Conservation (phyloP, 2,329 filamentous ascomycete species). For the Reticulascus tulasneorum region DNA sequence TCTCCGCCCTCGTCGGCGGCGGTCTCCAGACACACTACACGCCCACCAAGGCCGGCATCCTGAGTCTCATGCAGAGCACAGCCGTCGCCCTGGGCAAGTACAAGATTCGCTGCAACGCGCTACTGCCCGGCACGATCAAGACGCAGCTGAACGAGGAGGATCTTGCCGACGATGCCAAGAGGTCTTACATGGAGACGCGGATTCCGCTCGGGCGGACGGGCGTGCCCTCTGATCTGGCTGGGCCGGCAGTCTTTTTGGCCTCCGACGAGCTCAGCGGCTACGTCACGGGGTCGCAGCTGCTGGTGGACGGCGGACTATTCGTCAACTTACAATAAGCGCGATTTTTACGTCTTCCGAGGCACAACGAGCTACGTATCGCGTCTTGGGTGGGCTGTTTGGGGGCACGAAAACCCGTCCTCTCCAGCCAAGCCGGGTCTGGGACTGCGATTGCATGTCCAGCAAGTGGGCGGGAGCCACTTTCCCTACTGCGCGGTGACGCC, state of each 20-base stretch:
- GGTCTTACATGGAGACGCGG: slow-evolving; percentile 72
- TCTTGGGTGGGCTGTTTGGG: too few species aligned
- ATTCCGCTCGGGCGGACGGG: slow-evolving; percentile 78
- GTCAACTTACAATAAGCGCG: slow-evolving; percentile 71
- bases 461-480: too few species aligned
- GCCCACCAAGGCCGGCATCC: slow-evolving; percentile 78
- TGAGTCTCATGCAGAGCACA: slow-evolving; percentile 78
- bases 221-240: slow-evolving; percentile 68
- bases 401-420: too few species aligned
- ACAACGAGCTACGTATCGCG: too few species aligned
- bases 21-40: slow-evolving; percentile 81
- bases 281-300: slow-evolving; percentile 75
- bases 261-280: slow-evolving; percentile 75
- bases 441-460: too few species aligned
- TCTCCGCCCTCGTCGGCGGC: slow-evolving; percentile 73
- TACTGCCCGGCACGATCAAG: slow-evolving; percentile 77
- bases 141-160: slow-evolving; percentile 85
- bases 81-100: slow-evolving; percentile 75
- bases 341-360: too few species aligned
- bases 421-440: too few species aligned
- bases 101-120: slow-evolving; percentile 75
- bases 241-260: slow-evolving; percentile 81
- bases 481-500: too few species aligned
- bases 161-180: slow-evolving; percentile 68
- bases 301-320: slow-evolving; percentile 87